Percentiles rank a stretch among this genome's conserved stretches.
Evolutionary conservation across 2,329 filamentous ascomycete genomes (phyloP).

Genomic region (Colletotrichum tropicicola): DNA sequence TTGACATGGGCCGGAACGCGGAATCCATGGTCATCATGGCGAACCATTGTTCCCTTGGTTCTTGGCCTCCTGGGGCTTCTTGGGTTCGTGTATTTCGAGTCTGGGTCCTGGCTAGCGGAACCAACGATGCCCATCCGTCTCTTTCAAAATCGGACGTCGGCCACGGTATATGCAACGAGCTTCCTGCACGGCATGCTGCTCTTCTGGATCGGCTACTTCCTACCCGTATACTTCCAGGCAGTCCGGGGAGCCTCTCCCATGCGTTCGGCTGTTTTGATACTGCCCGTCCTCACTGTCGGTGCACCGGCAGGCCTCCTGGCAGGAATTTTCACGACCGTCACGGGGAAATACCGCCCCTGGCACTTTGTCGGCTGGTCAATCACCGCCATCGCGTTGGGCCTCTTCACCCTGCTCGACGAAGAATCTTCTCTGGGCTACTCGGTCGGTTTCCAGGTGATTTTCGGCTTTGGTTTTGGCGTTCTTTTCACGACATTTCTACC

Average conservation of each 20-base stretch:
- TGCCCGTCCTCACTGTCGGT: background rate
- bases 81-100: background rate
- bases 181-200: constrained; percentile 33
- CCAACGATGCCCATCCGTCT: constrained; percentile 30
- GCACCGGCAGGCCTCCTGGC: background rate
- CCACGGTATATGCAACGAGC: constrained; percentile 35
- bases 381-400: background rate
- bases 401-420: background rate
- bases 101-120: background rate
- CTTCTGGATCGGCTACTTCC: background rate
- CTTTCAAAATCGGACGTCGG: constrained; percentile 26
- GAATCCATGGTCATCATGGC: constrained; percentile 19
- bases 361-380: background rate
- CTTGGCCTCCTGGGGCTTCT: background rate
- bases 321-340: background rate
- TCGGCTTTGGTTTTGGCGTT: constrained; percentile 31
- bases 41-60: background rate
- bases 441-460: constrained; percentile 44
- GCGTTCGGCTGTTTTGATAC: background rate
- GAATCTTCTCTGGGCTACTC: background rate
- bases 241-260: background rate
- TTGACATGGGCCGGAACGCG: background rate
- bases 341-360: background rate
- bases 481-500: constrained; percentile 46
- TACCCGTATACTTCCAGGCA: background rate